These are phyloP conservation scores for Yamadazyma aaseri DNA, from an alignment of 1,139 yeast species.

Conservation along the genomic window DNA sequence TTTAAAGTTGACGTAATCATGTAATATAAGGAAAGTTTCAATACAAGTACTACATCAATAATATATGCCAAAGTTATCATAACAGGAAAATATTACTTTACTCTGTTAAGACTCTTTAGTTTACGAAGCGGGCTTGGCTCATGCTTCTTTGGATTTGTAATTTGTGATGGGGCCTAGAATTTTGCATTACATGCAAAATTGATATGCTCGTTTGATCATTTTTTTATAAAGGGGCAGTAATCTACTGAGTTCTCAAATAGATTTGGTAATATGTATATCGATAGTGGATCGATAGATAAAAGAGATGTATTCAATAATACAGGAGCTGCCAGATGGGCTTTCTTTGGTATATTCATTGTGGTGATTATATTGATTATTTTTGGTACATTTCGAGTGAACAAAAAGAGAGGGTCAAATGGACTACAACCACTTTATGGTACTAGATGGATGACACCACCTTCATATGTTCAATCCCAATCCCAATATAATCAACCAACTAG, in stretches of 20 bases:
- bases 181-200: not conserved
- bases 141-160: too few relatives aligned
- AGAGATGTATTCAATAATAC: constrained; percentile 22
- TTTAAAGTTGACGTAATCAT: too few relatives aligned
- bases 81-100: too few relatives aligned
- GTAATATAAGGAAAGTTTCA: too few relatives aligned
- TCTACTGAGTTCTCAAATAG: not conserved
- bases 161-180: constrained; percentile 1
- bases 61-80: too few relatives aligned
- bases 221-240: constrained; percentile 2
- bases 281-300: constrained; percentile 5
- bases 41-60: too few relatives aligned
- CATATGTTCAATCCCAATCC: constrained; percentile 71
- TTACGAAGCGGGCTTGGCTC: too few relatives aligned
- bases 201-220: constrained; percentile 2
- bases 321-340: constrained; percentile 55
- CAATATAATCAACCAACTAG: constrained; percentile 49
- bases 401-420: constrained; percentile 59
- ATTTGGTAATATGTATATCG: not conserved
- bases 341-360: constrained; percentile 51
- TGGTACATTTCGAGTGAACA: constrained; percentile 58
- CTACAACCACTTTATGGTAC: constrained; percentile 76
- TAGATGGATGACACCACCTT: constrained; percentile 89
- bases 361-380: constrained; percentile 49
- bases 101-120: too few relatives aligned